Percentiles rank a stretch among this genome's conserved stretches.
phyloP scores from a whole-genome alignment of 306 rosid species.

The Astragalus glycyphyllos region DNA sequence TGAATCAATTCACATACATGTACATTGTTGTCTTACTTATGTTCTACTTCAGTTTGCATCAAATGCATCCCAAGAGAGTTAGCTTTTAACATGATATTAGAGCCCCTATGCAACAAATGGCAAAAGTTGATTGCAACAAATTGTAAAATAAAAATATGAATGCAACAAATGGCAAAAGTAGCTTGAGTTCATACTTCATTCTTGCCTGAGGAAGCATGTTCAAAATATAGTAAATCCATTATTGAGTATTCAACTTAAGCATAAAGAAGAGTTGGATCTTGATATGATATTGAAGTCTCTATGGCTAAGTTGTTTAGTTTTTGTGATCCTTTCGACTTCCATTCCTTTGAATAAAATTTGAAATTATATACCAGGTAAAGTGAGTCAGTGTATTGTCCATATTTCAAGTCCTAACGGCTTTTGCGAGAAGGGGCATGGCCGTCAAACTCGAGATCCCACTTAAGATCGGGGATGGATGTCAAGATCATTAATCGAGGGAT shows the following conservation, averaged over 20 bases:
- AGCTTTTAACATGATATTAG: neutral
- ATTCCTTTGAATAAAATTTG: neutral
- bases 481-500: too few relatives aligned
- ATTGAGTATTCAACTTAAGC: neutral
- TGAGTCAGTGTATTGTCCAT: neutral
- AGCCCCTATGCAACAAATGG: conserved; percentile 2
- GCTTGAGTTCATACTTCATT: neutral
- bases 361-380: conserved; percentile 2
- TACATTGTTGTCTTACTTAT: neutral
- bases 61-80: conserved; percentile 7
- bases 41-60: neutral
- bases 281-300: neutral
- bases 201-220: neutral
- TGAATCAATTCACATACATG: neutral
- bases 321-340: neutral
- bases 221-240: neutral
- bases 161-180: neutral
- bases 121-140: neutral
- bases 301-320: neutral
- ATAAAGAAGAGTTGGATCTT: neutral
- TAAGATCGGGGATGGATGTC: too few relatives aligned
- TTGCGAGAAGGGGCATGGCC: neutral
- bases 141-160: neutral
- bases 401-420: conserved; percentile 9
- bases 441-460: too few relatives aligned